These are phyloP conservation scores for Trypanosoma cruzi DNA, from an alignment of 208 protist species.

Conservation along the genomic window DNA sequence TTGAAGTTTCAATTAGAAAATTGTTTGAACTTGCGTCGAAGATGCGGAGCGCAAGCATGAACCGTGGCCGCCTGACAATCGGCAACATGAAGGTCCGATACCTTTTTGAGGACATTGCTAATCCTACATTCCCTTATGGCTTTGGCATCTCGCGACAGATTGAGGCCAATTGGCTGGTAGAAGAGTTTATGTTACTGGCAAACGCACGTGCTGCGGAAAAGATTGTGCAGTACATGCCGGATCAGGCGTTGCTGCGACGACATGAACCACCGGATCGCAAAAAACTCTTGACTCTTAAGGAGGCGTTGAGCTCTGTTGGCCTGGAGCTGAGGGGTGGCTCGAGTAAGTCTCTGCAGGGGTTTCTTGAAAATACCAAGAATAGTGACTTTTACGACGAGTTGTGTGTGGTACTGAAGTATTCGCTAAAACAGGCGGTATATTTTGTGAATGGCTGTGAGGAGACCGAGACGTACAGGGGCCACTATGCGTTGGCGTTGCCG, in stretches of 20 bases:
- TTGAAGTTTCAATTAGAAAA: conserved; percentile 50
- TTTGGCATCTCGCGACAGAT: conserved; percentile 59
- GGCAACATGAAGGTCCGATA: conserved; percentile 60
- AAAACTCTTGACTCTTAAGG: conserved; percentile 43
- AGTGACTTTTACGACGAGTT: conserved; percentile 47
- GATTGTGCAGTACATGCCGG: conserved; percentile 76
- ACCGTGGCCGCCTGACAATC: conserved; percentile 58
- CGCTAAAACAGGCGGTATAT: conserved; percentile 81
- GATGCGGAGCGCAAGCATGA: conserved; percentile 46
- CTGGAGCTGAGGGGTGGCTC: conserved; percentile 44
- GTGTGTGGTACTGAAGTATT: conserved; percentile 73
- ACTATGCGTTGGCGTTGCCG: conserved; percentile 87
- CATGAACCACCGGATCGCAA: conserved; percentile 62
- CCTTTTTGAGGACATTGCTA: conserved; percentile 50
- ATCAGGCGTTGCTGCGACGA: conserved; percentile 80
- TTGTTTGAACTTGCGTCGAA: conserved; percentile 67
- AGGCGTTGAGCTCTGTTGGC: conserved; percentile 22
- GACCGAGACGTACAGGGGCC: conserved; percentile 39
- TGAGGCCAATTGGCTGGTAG: conserved; percentile 89
- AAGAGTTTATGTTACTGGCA: conserved; percentile 94
- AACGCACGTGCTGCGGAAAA: conserved; percentile 90
- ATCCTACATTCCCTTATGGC: conserved; percentile 42
- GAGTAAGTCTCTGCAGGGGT: conserved; percentile 51
- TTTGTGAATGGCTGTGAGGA: conserved; percentile 56
- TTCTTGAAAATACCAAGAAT: conserved; percentile 35